Conservation (phyloP, 2,329 filamentous ascomycete genomes). For the Verticillium nubilum region DNA sequence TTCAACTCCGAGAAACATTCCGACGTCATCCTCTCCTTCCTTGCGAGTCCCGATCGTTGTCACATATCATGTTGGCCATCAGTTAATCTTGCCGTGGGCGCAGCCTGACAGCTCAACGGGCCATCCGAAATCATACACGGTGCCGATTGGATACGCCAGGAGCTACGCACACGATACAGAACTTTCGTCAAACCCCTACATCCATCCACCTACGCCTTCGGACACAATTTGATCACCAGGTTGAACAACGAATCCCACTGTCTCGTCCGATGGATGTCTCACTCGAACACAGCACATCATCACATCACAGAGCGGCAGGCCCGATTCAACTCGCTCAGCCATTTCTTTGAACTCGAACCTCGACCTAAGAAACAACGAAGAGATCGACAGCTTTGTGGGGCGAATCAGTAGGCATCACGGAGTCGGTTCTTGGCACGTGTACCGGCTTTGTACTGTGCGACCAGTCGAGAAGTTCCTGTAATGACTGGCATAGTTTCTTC, state of each 20-base stretch:
- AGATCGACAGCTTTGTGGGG: too few relatives aligned
- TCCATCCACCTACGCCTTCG: neutral
- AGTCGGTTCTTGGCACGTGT: too few relatives aligned
- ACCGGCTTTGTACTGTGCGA: too few relatives aligned
- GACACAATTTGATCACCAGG: neutral
- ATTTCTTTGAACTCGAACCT: too few relatives aligned
- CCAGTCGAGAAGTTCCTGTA: too few relatives aligned
- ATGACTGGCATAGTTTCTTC: too few relatives aligned
- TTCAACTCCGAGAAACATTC: neutral
- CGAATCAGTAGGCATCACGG: too few relatives aligned
- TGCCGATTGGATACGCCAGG: neutral
- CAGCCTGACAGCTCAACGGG: neutral
- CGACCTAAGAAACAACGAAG: too few relatives aligned
- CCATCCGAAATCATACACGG: neutral
- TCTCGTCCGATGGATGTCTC: neutral
- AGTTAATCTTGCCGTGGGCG: neutral
- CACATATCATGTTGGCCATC: neutral
- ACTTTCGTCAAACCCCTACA: neutral
- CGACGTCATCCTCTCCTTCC: neutral
- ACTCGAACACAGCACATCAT: neutral
- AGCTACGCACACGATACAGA: neutral
- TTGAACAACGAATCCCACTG: neutral
- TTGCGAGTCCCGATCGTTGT: neutral
- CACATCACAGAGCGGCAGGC: neutral
- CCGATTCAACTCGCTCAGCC: neutral